Evolutionary conservation across 805 yeast species (phyloP).

Genomic region (Candida glaebosa): DNA sequence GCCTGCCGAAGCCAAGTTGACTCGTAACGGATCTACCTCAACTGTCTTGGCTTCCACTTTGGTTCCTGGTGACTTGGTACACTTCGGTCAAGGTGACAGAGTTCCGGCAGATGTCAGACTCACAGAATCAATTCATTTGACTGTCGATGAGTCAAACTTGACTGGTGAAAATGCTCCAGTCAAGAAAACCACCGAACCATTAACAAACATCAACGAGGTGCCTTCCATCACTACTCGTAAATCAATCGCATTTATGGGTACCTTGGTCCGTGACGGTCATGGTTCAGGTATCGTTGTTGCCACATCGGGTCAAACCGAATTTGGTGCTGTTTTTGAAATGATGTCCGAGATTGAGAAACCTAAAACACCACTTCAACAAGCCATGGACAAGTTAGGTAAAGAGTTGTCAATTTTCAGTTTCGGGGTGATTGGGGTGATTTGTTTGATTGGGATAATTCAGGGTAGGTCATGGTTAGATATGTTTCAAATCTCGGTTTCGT

Average conservation of each 20-base stretch:
- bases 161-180: constrained; percentile 96
- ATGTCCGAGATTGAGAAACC: constrained; percentile 95
- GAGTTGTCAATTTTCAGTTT: constrained; percentile 84
- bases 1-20: constrained; percentile 93
- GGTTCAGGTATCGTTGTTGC: constrained; percentile 93
- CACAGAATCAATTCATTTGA: constrained; percentile 70
- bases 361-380: constrained; percentile 90
- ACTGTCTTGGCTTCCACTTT: constrained; percentile 81
- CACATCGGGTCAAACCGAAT: constrained; percentile 85
- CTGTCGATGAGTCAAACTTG: constrained; percentile 88
- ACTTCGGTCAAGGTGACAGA: constrained; percentile 88
- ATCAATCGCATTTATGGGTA: constrained; percentile 94
- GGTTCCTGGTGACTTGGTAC: constrained; percentile 95
- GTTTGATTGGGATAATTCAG: constrained; percentile 83
- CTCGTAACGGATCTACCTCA: constrained; percentile 74
- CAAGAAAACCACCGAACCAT: constrained; percentile 52
- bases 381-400: constrained; percentile 94
- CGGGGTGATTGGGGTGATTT: constrained; percentile 85
- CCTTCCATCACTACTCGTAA: constrained; percentile 66
- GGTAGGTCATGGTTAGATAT: constrained; percentile 96
- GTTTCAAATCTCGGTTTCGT: constrained; percentile 95
- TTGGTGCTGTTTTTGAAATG: constrained; percentile 94
- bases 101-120: constrained; percentile 94
- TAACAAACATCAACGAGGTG: constrained; percentile 27
- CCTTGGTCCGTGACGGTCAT: constrained; percentile 92